These are phyloP conservation scores for Rubus idaeus DNA, from an alignment of 306 rosid genomes.

Conservation along the genomic window DNA sequence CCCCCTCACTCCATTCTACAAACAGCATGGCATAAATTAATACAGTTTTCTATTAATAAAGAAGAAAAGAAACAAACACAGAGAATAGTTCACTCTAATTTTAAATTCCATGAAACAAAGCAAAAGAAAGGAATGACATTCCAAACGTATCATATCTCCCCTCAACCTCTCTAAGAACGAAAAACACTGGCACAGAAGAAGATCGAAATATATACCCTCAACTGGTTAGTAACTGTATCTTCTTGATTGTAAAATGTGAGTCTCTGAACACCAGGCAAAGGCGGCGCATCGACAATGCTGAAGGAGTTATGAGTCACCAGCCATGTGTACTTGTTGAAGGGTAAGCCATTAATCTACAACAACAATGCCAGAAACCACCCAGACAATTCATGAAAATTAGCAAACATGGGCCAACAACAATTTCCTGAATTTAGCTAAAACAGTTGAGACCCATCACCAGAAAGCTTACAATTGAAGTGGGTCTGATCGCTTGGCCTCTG, in stretches of 20 bases:
- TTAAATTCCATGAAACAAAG: slow-evolving; percentile 6
- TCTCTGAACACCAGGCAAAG: slow-evolving; percentile 71
- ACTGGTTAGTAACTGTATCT: slow-evolving; percentile 82
- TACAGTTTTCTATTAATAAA: background rate
- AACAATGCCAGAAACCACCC: background rate
- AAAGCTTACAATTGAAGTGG: slow-evolving; percentile 62
- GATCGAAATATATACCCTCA: slow-evolving; percentile 47
- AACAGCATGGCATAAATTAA: slow-evolving; percentile 6
- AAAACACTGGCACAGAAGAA: background rate
- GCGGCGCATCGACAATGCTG: slow-evolving; percentile 80
- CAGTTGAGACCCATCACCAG: background rate
- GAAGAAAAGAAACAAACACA: slow-evolving; percentile 7
- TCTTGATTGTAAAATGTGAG: slow-evolving; percentile 89
- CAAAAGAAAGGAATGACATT: slow-evolving; percentile 20
- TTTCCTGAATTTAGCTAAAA: slow-evolving; percentile 9
- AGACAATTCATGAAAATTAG: background rate
- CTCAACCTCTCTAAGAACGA: background rate
- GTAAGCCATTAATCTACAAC: slow-evolving; percentile 67
- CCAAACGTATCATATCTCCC: slow-evolving; percentile 3
- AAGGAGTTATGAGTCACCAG: slow-evolving; percentile 89
- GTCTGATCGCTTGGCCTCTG: slow-evolving; percentile 69
- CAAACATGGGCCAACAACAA: background rate
- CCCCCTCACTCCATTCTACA: slow-evolving; percentile 95
- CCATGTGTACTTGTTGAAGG: slow-evolving; percentile 93
- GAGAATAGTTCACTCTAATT: background rate